Conservation (phyloP, 805 yeast species). For the Kodamaea hsintzibuensis region DNA sequence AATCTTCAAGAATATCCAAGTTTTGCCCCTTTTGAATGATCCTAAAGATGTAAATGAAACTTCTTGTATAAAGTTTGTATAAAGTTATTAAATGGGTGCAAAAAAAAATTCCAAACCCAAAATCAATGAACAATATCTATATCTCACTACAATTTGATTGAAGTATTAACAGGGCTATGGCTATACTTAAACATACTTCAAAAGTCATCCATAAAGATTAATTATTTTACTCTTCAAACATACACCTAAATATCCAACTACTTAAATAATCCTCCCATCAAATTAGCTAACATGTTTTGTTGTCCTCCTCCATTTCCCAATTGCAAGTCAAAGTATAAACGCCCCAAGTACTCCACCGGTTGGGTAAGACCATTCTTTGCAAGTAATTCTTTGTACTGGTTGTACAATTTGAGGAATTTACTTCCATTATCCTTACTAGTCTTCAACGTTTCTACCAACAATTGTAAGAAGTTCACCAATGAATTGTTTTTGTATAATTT, state of each 20-base stretch:
- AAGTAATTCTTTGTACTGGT: slow-evolving; percentile 46
- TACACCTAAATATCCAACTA: slow-evolving; percentile 15
- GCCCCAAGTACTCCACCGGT: slow-evolving; percentile 60
- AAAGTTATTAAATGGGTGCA: not conserved
- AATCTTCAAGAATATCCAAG: not conserved
- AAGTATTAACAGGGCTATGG: too few species aligned
- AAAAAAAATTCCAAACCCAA: too few species aligned
- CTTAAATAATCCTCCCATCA: slow-evolving; percentile 63
- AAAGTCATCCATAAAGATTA: too few species aligned
- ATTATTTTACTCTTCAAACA: not conserved
- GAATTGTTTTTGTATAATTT: slow-evolving; percentile 41
- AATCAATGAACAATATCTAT: too few species aligned
- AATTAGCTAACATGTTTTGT: slow-evolving; percentile 47
- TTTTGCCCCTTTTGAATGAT: not conserved
- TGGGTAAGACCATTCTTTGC: slow-evolving; percentile 35
- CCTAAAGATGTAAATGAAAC: too few species aligned
- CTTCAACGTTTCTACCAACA: slow-evolving; percentile 56
- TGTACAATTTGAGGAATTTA: slow-evolving; percentile 53
- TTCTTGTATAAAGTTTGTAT: not conserved
- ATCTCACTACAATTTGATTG: too few species aligned
- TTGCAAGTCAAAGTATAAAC: slow-evolving; percentile 58
- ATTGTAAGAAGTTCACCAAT: slow-evolving; percentile 66
- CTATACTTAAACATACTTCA: too few species aligned
- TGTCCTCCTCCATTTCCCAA: slow-evolving; percentile 41
- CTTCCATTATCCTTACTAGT: slow-evolving; percentile 45